These are phyloP conservation scores for Agrostemma githago DNA, from an alignment of 148 eudicot genomes.

Conservation along the genomic window DNA sequence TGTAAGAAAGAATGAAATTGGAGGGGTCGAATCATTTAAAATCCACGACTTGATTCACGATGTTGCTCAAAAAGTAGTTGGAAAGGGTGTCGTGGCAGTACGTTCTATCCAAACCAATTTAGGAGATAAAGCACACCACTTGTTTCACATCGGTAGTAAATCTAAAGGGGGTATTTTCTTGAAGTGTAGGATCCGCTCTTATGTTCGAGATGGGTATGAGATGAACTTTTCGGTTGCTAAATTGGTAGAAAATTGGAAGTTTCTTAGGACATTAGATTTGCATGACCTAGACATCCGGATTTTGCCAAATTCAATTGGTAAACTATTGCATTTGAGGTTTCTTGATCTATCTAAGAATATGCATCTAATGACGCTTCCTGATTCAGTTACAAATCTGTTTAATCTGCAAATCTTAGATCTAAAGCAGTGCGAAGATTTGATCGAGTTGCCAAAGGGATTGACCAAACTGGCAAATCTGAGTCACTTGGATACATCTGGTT, in stretches of 20 bases:
- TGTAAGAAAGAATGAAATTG: background rate
- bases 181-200: conserved; percentile 5
- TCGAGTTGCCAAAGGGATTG: conserved; percentile 10
- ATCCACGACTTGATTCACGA: conserved; percentile 6
- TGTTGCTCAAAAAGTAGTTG: background rate
- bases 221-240: background rate
- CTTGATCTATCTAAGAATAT: conserved; percentile 22
- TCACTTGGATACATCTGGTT: background rate
- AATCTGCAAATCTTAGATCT: conserved; percentile 26
- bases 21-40: background rate
- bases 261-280: conserved; percentile 30
- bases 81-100: background rate
- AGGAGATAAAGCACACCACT: conserved; percentile 13
- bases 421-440: background rate
- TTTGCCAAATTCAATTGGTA: conserved; percentile 22
- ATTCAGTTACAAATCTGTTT: conserved; percentile 25
- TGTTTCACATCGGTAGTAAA: background rate
- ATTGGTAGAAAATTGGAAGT: conserved; percentile 5
- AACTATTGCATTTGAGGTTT: conserved; percentile 26
- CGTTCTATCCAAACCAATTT: background rate
- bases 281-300: background rate
- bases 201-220: background rate
- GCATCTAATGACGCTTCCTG: background rate
- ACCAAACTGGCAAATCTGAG: conserved; percentile 21
- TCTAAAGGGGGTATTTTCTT: background rate